These are phyloP conservation scores for Brettanomyces anomalus DNA, from an alignment of 805 yeast genomes.

Conservation along the genomic window DNA sequence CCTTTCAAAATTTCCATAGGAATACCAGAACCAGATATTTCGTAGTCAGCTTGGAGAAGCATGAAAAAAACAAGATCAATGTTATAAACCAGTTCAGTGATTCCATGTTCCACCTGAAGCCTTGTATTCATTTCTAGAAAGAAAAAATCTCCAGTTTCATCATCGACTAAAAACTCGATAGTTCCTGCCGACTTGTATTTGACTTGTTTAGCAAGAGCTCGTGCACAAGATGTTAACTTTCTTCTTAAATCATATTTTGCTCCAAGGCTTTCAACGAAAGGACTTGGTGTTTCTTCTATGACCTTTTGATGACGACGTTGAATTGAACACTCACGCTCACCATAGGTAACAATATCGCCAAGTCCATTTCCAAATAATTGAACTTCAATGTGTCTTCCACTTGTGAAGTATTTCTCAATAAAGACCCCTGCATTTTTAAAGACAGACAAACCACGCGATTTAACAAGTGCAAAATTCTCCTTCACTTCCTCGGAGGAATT, in stretches of 20 bases:
- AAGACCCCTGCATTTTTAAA: constrained; percentile 18
- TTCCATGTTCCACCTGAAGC: constrained; percentile 24
- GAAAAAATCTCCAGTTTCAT: constrained; percentile 17
- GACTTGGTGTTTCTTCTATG: constrained; percentile 23
- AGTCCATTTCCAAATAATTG: constrained; percentile 22
- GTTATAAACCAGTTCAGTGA: constrained; percentile 18
- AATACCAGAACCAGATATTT: constrained; percentile 13
- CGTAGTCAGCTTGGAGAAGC: constrained; percentile 21
- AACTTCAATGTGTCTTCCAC: constrained; percentile 22
- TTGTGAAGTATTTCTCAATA: constrained; percentile 19
- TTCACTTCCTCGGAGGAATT: constrained; percentile 8
- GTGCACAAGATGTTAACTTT: constrained; percentile 13
- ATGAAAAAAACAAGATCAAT: constrained; percentile 20
- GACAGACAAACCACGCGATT: constrained; percentile 17
- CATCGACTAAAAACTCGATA: constrained; percentile 22
- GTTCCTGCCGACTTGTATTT: constrained; percentile 24
- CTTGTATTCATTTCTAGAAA: constrained; percentile 24
- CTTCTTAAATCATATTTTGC: constrained; percentile 8
- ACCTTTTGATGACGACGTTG: constrained; percentile 26
- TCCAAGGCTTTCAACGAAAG: constrained; percentile 10
- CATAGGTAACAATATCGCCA: constrained; percentile 20
- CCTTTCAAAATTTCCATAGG: constrained; percentile 9
- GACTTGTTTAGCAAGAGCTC: constrained; percentile 13
- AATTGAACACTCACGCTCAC: constrained; percentile 24
- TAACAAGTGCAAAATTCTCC: constrained; percentile 13